Evolutionary conservation across 139 green algal species (phyloP), one percentile per base, ranked within the genome.

Genomic region (Pleodorina starrii): DNA sequence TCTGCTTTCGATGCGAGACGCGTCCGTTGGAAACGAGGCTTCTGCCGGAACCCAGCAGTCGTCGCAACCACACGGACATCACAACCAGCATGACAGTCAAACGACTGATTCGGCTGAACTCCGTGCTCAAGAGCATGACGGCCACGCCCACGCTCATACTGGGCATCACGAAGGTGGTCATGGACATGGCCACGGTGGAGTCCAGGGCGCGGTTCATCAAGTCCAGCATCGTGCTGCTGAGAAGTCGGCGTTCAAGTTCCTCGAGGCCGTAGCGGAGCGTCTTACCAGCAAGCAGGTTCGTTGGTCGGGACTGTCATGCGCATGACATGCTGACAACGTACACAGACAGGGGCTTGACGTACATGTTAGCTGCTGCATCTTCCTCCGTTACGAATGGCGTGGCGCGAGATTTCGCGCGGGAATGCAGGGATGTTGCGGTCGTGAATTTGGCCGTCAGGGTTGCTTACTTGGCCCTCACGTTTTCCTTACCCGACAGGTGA

Each of bases 221-320:
- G 69, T 89, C 21, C 89, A 94, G 73, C 89, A 91, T 88, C 73
- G 87, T 36, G 84, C 84, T 1, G 69, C 74, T n/a, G 91, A 94
- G 84, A 94, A 94, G 84, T 84, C 80, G 12, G 87, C 84, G 0
- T 94, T 94, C 54, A 89, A 93, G 78, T 85, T 94, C 14, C 63
- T 94, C 0, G 88, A 91, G 72, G 46, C 71, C 0, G 50, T 91
- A 0, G 88, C 81, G 2, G 88, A 91, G 72, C 80, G 88, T 3
- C 88, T 91, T 7, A 89, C 80, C 35, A 88, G 68, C 51, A 88
- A 91, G 79, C 78, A 91, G 84, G 84, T 83, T 48, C 16, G 63
- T 66, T 25, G 54, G 54, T 66, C 54, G 54, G 54, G 21, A 66
- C 54, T 66, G 54, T 66, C 54, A 12, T 25, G 54, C n/a, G n/a